Evolutionary conservation across 208 protist genomes (phyloP).

Genomic region (Tetramitus jugosus): DNA sequence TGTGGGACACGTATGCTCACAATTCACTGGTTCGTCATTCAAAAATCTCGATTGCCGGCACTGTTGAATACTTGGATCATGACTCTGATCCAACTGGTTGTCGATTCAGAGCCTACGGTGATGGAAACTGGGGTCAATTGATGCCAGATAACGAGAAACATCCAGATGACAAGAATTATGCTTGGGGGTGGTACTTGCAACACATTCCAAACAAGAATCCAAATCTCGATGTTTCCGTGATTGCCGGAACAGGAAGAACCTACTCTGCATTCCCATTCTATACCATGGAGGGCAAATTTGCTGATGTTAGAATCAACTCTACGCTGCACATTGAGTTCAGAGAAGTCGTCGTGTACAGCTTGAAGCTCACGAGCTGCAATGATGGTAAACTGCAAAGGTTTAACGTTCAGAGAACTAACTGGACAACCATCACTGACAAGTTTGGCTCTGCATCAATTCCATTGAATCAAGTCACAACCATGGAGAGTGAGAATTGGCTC

Average conservation of each 20-base stretch:
- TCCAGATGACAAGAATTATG: slow-evolving; percentile 5
- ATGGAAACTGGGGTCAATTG: slow-evolving; percentile 14
- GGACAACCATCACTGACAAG: background rate
- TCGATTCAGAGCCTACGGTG: slow-evolving; percentile 14
- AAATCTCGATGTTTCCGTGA: background rate
- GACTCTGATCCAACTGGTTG: too few species aligned
- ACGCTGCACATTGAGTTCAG: slow-evolving; percentile 7
- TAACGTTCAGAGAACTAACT: slow-evolving; percentile 13
- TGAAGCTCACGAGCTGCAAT: background rate
- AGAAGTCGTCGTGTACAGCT: background rate
- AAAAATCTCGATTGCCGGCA: background rate
- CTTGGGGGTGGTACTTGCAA: slow-evolving; percentile 22
- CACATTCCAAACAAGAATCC: background rate
- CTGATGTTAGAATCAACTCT: background rate
- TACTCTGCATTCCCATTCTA: background rate
- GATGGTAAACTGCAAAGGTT: slow-evolving; percentile 16
- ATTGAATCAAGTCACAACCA: background rate
- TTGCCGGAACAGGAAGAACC: slow-evolving; percentile 17
- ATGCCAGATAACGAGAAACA: background rate
- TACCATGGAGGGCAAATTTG: slow-evolving; percentile 12
- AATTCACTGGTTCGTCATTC: background rate
- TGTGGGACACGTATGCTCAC: slow-evolving; percentile 25
- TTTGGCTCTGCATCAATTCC: slow-evolving; percentile 21
- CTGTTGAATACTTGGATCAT: background rate
- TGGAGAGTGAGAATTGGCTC: slow-evolving; percentile 17